Conservation (phyloP, 1,284 basidiomycete species). For the Rugosomyces carneus region DNA sequence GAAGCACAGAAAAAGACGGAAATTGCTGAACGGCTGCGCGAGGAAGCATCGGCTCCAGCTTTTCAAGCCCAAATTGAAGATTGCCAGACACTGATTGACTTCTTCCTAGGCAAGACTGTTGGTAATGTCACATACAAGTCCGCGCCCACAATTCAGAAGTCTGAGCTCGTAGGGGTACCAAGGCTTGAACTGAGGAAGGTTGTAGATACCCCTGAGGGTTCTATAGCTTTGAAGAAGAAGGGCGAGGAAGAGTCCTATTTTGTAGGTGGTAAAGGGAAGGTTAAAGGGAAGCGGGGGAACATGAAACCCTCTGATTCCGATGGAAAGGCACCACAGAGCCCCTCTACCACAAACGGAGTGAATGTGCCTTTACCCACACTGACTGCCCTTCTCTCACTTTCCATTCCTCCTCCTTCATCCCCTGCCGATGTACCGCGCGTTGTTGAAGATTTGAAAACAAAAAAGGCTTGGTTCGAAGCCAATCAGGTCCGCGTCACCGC, state of each 20-base stretch:
- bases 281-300: conserved; percentile 36
- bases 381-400: conserved; percentile 80
- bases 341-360: conserved; percentile 38
- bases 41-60: conserved; percentile 89
- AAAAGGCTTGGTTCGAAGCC: conserved; percentile 91
- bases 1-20: conserved; percentile 84
- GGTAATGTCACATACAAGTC: conserved; percentile 49
- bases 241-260: conserved; percentile 84
- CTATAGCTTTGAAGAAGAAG: conserved; percentile 88
- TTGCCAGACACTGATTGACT: conserved; percentile 90
- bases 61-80: conserved; percentile 95
- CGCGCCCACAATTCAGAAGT: conserved; percentile 31
- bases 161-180: conserved; percentile 68
- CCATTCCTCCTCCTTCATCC: conserved; percentile 86
- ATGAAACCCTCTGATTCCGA: conserved; percentile 29
- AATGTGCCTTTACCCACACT: conserved; percentile 86
- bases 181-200: conserved; percentile 85
- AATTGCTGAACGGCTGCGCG: conserved; percentile 75
- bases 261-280: conserved; percentile 66
- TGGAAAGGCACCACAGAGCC: conserved; percentile 29
- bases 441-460: conserved; percentile 87
- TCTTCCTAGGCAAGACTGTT: conserved; percentile 73
- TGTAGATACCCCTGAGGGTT: conserved; percentile 64
- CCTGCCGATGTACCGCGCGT: conserved; percentile 77
- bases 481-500: conserved; percentile 65